Conservation (phyloP, 2,329 filamentous ascomycete genomes). For the Botrytis tulipae region DNA sequence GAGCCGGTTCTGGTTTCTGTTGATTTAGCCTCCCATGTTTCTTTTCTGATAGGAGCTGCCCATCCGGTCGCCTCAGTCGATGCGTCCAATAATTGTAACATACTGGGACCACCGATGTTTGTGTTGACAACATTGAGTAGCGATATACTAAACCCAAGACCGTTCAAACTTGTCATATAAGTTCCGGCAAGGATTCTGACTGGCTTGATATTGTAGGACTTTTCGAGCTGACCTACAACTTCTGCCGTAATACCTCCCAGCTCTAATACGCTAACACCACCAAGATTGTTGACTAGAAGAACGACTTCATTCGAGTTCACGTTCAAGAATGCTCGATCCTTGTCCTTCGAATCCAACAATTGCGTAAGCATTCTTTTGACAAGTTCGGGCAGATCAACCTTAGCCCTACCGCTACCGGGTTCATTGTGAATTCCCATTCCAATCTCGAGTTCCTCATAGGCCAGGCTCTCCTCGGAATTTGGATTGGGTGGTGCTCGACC, state of each 20-base stretch:
- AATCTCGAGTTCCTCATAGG: slow-evolving; percentile 57
- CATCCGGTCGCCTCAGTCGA: slow-evolving; percentile 67
- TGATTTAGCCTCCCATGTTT: slow-evolving; percentile 56
- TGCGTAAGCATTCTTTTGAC: slow-evolving; percentile 63
- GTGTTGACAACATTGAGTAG: slow-evolving; percentile 62
- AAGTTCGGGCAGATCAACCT: slow-evolving; percentile 48
- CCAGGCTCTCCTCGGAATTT: slow-evolving; percentile 56
- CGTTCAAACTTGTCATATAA: slow-evolving; percentile 72
- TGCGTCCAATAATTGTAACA: slow-evolving; percentile 66
- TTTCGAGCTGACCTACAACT: slow-evolving; percentile 58
- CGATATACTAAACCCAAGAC: slow-evolving; percentile 68
- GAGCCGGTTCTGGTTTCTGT: slow-evolving; percentile 37
- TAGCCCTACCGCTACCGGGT: slow-evolving; percentile 52
- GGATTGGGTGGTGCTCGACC: slow-evolving; percentile 60
- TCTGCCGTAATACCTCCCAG: slow-evolving; percentile 67
- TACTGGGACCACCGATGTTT: slow-evolving; percentile 43
- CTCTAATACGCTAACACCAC: slow-evolving; percentile 65
- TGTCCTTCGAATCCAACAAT: slow-evolving; percentile 59
- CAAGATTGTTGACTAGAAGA: slow-evolving; percentile 67
- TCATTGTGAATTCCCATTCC: slow-evolving; percentile 75
- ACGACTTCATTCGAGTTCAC: slow-evolving; percentile 61
- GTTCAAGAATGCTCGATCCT: slow-evolving; percentile 61
- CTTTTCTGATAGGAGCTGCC: slow-evolving; percentile 56
- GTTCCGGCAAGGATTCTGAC: slow-evolving; percentile 62
- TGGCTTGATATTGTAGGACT: slow-evolving; percentile 58